Percentiles rank a stretch among this genome's conserved stretches.
Evolutionary conservation across 2,329 filamentous ascomycete genomes (phyloP).

Genomic region (Sporothrix inflata): DNA sequence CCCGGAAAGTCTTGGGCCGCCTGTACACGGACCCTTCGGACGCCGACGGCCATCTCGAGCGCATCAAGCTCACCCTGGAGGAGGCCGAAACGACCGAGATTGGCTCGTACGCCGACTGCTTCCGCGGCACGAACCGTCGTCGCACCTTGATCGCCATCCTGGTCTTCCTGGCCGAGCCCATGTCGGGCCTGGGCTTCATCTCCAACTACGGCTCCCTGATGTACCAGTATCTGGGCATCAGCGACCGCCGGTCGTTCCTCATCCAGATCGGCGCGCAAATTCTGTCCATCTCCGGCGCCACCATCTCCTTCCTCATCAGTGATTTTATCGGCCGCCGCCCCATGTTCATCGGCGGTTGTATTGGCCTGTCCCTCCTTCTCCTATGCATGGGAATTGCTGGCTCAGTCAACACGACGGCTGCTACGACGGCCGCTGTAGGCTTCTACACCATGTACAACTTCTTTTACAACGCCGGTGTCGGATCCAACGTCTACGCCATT

Average conservation of each 20-base stretch:
- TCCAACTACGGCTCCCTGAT: slow-evolving; percentile 17
- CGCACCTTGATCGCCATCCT: slow-evolving; percentile 52
- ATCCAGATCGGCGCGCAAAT: slow-evolving; percentile 44
- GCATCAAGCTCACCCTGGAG: slow-evolving; percentile 63
- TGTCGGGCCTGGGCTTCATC: slow-evolving; percentile 26
- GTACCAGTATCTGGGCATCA: slow-evolving; percentile 31
- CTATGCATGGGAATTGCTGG: slow-evolving; percentile 37
- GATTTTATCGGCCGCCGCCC: slow-evolving; percentile 26
- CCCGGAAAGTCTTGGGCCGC: slow-evolving; percentile 34
- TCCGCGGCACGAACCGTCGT: slow-evolving; percentile 41
- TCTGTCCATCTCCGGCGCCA: slow-evolving; percentile 45
- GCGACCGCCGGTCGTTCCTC: slow-evolving; percentile 38
- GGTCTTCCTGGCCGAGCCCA: slow-evolving; percentile 45
- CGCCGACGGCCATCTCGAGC: slow-evolving; percentile 27
- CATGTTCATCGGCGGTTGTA: slow-evolving; percentile 24
- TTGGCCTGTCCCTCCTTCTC: slow-evolving; percentile 40
- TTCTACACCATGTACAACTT: slow-evolving; percentile 37
- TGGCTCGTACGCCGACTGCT: slow-evolving; percentile 41
- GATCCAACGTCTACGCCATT: slow-evolving; percentile 36
- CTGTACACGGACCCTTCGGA: slow-evolving; percentile 22
- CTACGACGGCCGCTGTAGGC: slow-evolving; percentile 36
- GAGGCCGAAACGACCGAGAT: slow-evolving; percentile 47
- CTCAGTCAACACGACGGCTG: slow-evolving; percentile 31
- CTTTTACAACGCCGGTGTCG: slow-evolving; percentile 37
- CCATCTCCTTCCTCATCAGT: slow-evolving; percentile 36